A percentile compares a stretch with the other conserved stretches of the same genome.
phyloP scores from a whole-genome alignment of 2,329 filamentous ascomycete genomes.

The Aspergillus nomiae region DNA sequence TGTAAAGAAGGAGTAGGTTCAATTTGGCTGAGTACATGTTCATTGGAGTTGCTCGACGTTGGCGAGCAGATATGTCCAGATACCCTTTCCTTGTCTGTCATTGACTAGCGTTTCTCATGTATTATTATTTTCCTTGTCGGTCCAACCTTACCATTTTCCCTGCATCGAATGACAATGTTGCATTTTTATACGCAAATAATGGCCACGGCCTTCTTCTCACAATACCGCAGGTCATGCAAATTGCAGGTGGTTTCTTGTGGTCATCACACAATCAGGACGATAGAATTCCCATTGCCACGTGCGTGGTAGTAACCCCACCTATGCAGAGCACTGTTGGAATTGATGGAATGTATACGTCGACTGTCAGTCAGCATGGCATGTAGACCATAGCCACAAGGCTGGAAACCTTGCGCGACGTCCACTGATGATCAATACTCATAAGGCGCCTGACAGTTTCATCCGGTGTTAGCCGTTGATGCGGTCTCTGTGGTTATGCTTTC shows the following conservation, averaged over 20 bases:
- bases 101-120: slow-evolving; percentile 9
- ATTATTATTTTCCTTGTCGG: slow-evolving; percentile 5
- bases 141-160: background rate
- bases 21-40: slow-evolving; percentile 8
- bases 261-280: no score
- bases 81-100: slow-evolving; percentile 19
- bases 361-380: background rate
- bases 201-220: background rate
- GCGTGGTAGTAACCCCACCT: background rate
- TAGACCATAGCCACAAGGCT: no score
- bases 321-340: background rate
- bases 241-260: background rate
- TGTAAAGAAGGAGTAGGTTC: slow-evolving; percentile 36
- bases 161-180: background rate
- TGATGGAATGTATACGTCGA: background rate
- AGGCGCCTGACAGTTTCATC: slow-evolving; percentile 10
- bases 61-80: slow-evolving; percentile 9
- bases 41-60: slow-evolving; percentile 5
- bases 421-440: background rate
- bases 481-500: slow-evolving; percentile 46
- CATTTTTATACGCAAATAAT: background rate
- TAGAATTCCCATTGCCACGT: background rate
- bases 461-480: slow-evolving; percentile 26
- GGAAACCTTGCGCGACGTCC: background rate
- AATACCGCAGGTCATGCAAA: background rate